Base-by-base conservation (phyloP, 768 basidiomycete genomes). In the Trametes maxima region DNA sequence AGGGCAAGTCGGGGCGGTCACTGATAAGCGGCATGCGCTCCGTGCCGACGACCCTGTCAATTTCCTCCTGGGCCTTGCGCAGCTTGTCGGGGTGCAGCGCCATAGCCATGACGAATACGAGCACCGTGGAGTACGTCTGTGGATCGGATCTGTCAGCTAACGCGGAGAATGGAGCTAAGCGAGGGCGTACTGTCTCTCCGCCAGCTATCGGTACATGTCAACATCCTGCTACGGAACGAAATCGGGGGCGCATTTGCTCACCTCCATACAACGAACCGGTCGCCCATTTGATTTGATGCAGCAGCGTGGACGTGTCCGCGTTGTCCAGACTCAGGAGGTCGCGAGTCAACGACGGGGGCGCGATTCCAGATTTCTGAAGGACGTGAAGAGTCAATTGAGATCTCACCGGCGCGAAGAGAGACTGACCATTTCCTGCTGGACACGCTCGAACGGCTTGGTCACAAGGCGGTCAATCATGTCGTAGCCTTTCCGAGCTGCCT, bases 31-130 rank as follows among this genome's bases (percentile, higher is more conserved):
- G 71, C 39, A 73, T 57, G 1, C 67, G 42, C 8, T 54, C 62
- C 14, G 28, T 33, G 28, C 68, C 67, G 4, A 73, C 33, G 8
- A 70, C 61, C 3, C 21, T 13, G 57, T 74, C 73, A 44, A 74
- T 49, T 54, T 74, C 71, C 8, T 39, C 64, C 37, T 71, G 73
- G 11, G 67, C 72, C 17, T 33, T 50, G 8, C 56, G 37, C 40
- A 66, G 68, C 24, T 67, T 53, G 40, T 42, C 40, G 40, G 14
- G 40, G 40, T 42, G 40, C n/a, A 42, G 12, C 14, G 40, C 40
- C 40, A 42, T 42, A 4, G 40, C 40, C 40, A 42, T 42, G 40
- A 42, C n/a, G 40, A 13, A 47, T 7, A 10, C 25, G 24, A 47
- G 46, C 46, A 47, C 46, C 25, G 46, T 47, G 11, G 46, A 21